These are phyloP conservation scores for Colletotrichum sp. DNA, from an alignment of 2,329 filamentous ascomycete genomes.

Conservation along the genomic window DNA sequence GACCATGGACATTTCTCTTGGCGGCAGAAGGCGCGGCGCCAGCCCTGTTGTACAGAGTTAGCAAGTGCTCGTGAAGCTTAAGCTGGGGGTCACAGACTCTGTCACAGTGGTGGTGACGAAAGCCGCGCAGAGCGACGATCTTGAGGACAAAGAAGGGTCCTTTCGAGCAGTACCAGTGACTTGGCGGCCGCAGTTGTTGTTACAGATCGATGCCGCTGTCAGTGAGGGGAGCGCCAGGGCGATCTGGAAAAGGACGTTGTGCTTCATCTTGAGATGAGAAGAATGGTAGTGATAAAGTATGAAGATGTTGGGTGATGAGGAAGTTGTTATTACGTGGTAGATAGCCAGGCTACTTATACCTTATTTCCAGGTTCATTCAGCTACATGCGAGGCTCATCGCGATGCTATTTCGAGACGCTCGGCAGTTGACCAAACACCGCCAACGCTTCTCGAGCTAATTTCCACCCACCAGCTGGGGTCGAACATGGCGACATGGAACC, in stretches of 20 bases:
- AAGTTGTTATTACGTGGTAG: neutral
- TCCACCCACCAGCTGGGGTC: neutral
- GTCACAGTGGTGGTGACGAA: constrained; percentile 12
- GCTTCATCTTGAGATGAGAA: neutral
- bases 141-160: neutral
- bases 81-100: too few relatives aligned
- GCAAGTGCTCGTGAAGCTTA: neutral
- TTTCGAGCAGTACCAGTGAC: neutral
- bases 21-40: neutral
- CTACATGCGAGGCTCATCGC: neutral
- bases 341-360: neutral
- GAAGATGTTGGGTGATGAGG: neutral
- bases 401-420: neutral
- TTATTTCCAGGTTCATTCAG: neutral
- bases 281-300: neutral
- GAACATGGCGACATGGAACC: neutral
- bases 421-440: neutral
- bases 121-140: constrained; percentile 6
- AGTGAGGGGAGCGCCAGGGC: neutral
- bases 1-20: neutral
- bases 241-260: neutral
- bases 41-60: neutral
- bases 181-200: constrained; percentile 18
- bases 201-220: constrained; percentile 1
- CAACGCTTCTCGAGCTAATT: neutral